Evolutionary conservation across 148 eudicot genomes (phyloP), one percentile per base, ranked within the genome.

Genomic region (Chenopodium quinoa): DNA sequence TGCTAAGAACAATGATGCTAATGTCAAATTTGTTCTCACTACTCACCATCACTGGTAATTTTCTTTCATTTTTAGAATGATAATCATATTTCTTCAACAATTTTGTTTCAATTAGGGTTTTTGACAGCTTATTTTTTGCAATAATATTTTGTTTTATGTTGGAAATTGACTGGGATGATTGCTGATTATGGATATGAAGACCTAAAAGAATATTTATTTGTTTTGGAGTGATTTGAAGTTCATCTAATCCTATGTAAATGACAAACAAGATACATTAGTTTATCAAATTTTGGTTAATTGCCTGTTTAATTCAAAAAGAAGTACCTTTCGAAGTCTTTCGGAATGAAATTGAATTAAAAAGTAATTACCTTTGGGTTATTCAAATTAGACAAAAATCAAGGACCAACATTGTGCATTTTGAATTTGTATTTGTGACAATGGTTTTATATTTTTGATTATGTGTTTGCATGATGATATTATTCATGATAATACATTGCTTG

Each of bases 11-110:
- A 83, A 90, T 81, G 89, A 85, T 0, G 93, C 84, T 64, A 47
- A 86, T 27, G 78, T 96, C 34, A 93, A 89, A 83, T 77, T 88
- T 74, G 95, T 92, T 73, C 95, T 96, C 81, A 93, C 99, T 73
- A 92, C 99, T 82, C 99, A 96, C 69, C 97, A 96, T 79, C 99
- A 96, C 95, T 90, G 98, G 98, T 89, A 76, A 48, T 20, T 76
- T 74, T 66, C 44, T 48, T 37, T 34, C 3, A 31, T 34, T 23
- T 47, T 37, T 1, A 14, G 40, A 54, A 78, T 31, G n/a, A 12
- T 9, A 12, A 11, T 50, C 14, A 10, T 50, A 16, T 50, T 19
- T 62, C 58, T 73, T 63, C 37, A n/a, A 31, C 9, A 29, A 22
- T 22, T 56, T 46, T 29, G 73, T 3, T 67, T 46, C 62, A 78